A percentile compares a stretch with the other conserved stretches of the same genome.
Conservation (phyloP, 2,329 filamentous ascomycete species). For the Phaeosphaeriaceae sp. region DNA sequence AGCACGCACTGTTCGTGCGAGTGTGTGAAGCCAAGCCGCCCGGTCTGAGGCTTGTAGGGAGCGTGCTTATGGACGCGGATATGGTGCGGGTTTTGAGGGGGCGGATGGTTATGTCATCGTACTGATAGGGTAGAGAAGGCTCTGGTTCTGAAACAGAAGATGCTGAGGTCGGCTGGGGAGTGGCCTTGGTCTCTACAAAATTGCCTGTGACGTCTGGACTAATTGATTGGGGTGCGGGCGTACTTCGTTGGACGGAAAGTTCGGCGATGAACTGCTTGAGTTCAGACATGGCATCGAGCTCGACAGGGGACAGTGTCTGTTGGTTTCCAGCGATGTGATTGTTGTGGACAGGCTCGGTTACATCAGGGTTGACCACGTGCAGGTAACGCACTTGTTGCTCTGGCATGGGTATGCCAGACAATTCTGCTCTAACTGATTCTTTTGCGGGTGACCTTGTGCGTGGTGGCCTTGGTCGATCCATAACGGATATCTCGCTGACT, state of each 20-base stretch:
- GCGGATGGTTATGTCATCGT: background rate
- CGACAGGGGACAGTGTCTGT: slow-evolving; percentile 4
- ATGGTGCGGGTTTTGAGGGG: slow-evolving; percentile 5
- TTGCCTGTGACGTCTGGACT: background rate
- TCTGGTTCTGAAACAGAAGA: background rate
- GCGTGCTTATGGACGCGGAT: background rate
- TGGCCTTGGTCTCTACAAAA: background rate
- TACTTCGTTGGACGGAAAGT: slow-evolving; percentile 22
- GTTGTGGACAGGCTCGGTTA: background rate
- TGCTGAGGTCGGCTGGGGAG: slow-evolving; percentile 11
- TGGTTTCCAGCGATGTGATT: background rate
- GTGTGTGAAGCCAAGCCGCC: slow-evolving; percentile 16
- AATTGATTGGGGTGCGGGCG: slow-evolving; percentile 5
- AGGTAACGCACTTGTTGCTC: background rate
- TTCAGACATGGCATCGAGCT: slow-evolving; percentile 17
- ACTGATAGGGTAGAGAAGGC: background rate
- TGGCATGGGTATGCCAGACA: slow-evolving; percentile 2
- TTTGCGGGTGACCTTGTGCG: background rate
- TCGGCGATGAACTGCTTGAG: slow-evolving; percentile 20
- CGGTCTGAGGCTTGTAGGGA: slow-evolving; percentile 30
- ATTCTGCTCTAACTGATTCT: background rate
- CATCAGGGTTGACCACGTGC: slow-evolving; percentile 2
- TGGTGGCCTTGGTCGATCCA: slow-evolving; percentile 3
- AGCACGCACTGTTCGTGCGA: slow-evolving; percentile 4
- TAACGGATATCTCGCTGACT: background rate